These are phyloP conservation scores for Pouteria campechiana DNA, from an alignment of 179 eudicot genomes.

Conservation along the genomic window DNA sequence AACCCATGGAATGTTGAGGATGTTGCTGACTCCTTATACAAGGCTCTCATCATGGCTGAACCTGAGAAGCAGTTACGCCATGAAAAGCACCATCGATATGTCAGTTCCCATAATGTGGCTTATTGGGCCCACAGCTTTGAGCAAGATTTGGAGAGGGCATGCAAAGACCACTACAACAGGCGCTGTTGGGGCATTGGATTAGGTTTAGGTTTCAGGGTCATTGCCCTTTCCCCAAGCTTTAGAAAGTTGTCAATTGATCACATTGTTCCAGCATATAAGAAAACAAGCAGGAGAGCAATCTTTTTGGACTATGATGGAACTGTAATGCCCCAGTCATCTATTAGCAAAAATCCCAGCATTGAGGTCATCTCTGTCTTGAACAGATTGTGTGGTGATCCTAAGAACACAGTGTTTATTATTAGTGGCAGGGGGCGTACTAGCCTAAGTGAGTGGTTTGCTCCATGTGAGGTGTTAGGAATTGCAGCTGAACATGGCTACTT, in stretches of 20 bases:
- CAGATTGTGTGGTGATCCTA: conserved; percentile 53
- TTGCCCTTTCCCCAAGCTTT: conserved; percentile 70
- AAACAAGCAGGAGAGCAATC: conserved; percentile 55
- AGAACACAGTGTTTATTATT: conserved; percentile 64
- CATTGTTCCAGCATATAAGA: conserved; percentile 52
- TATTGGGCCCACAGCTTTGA: conserved; percentile 86
- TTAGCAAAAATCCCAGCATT: conserved; percentile 45
- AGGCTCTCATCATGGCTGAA: conserved; percentile 53
- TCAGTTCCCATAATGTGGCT: conserved; percentile 82
- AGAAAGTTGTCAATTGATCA: conserved; percentile 55
- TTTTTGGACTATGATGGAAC: conserved; percentile 90
- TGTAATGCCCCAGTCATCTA: conserved; percentile 47
- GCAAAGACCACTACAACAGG: conserved; percentile 61
- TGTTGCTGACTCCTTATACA: conserved; percentile 67
- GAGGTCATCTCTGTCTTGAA: conserved; percentile 50
- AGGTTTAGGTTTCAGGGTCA: conserved; percentile 67
- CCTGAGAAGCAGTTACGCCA: conserved; percentile 67
- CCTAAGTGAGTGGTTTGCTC: conserved; percentile 63
- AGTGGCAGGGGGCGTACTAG: conserved; percentile 66
- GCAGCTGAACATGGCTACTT: conserved; percentile 93
- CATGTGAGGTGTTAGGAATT: conserved; percentile 58
- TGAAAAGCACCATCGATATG: conserved; percentile 75
- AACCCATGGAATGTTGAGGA: conserved; percentile 88
- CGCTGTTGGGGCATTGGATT: conserved; percentile 89
- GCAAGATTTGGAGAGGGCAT: conserved; percentile 73